phyloP scores from a whole-genome alignment of 345 rosid genomes.

The Syzygium jambos region DNA sequence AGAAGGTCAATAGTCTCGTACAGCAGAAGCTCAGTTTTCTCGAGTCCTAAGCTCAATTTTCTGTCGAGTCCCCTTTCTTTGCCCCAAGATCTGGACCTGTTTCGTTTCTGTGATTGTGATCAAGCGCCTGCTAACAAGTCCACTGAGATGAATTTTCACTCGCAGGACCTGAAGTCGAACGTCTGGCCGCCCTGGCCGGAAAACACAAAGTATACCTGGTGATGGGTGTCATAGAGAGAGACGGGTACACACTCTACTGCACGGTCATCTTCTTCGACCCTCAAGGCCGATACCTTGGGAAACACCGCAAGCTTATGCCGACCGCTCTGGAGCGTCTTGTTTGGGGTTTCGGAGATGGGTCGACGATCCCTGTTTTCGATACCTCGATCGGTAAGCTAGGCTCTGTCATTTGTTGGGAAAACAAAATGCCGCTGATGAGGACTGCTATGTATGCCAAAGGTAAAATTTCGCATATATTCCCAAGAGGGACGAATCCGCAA shows the following conservation, averaged over 20 bases:
- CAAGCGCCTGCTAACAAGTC: not conserved
- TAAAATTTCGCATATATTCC: not conserved
- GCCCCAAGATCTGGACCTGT: not conserved
- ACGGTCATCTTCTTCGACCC: conserved; percentile 71
- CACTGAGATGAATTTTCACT: not conserved
- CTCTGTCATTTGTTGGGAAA: conserved; percentile 93
- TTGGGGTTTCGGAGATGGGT: conserved; percentile 98
- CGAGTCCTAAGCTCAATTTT: not conserved
- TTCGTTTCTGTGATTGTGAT: not conserved
- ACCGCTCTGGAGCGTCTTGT: conserved; percentile 78
- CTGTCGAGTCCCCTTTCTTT: not conserved
- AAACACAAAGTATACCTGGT: conserved; percentile 76
- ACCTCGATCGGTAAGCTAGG: conserved; percentile 83
- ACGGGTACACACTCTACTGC: conserved; percentile 85
- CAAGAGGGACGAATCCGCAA: not conserved
- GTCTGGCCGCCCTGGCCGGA: conserved; percentile 78
- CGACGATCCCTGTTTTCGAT: conserved; percentile 74
- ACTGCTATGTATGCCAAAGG: conserved; percentile 96
- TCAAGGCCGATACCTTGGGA: conserved; percentile 73
- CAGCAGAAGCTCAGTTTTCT: not conserved
- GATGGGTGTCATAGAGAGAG: conserved; percentile 92
- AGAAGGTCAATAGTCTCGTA: not conserved
- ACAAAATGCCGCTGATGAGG: conserved; percentile 87
- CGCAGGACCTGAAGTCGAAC: conserved; percentile 77
- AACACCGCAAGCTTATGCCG: conserved; percentile 91